Evolutionary conservation across 257 asterid genomes (phyloP), one percentile per base, ranked within the genome.

Genomic region (Solanum clarkiae): DNA sequence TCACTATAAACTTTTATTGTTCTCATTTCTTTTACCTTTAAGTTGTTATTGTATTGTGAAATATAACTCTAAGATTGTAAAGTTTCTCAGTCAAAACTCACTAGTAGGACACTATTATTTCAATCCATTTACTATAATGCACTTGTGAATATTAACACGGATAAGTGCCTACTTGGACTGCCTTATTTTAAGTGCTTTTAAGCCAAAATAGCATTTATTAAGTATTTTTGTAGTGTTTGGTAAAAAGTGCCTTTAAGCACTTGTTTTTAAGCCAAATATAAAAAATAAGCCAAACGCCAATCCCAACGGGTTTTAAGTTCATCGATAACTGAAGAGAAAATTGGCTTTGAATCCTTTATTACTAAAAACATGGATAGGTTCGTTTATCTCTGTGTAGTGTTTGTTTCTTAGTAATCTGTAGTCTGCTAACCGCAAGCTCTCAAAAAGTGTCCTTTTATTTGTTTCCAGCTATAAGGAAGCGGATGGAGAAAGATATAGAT

Each of bases 401-500:
- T 70, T 42, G 18, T 42, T 71, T 71, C 24, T 69, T 44, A 7
- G 26, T 44, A 12, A 74, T 74, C 57, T n/a, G 13, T 44, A 1
- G 59, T 40, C 44, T 8, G 81, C 81, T 74, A 47, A 74, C 81
- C 22, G 47, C 40, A 51, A 74, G 44, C 22, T 75, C 44, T 75
- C 45, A 63, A 42, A 26, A 74, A 44, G 55, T 10, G 5, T 7
- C 13, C 16, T 15, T 80, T 60, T 69, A 3, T 17, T 45, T 45
- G 47, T 85, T 84, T 88, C 85, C 94, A 95, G 98, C 93, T 42
- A 94, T 95, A 84, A 92, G 97, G 91, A 94, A 94, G 90, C 94
- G 97, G 84, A 95, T 94, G 98, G 95, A 95, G 89, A 95, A 93
- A 89, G 98, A 93, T 84, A 88, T 93, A 42, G 95, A 94, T 84